Conservation (phyloP, 495 filamentous ascomycete genomes). For the Neurospora sp. region DNA sequence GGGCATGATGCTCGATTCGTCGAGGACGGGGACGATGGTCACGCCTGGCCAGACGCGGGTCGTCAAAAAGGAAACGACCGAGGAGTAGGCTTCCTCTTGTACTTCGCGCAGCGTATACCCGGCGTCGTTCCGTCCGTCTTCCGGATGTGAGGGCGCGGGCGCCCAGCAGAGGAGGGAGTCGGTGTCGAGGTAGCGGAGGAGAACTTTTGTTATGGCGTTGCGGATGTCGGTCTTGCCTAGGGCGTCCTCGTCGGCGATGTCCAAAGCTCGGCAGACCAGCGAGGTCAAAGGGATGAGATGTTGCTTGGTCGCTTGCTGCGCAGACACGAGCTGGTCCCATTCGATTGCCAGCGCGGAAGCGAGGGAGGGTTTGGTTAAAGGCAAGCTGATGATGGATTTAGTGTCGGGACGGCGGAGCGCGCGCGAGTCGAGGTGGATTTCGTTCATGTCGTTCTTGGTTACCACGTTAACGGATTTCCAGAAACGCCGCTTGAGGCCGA, state of each 20-base stretch:
- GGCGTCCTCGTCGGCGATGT: conserved; percentile 59
- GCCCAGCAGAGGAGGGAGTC: conserved; percentile 94
- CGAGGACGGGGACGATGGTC: conserved; percentile 64
- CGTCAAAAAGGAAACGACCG: conserved; percentile 60
- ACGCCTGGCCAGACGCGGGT: conserved; percentile 78
- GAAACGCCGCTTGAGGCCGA: conserved; percentile 54
- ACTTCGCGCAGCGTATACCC: conserved; percentile 53
- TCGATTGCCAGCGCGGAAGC: conserved; percentile 82
- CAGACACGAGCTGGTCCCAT: conserved; percentile 76
- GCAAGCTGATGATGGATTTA: conserved; percentile 58
- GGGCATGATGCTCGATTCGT: conserved; percentile 62
- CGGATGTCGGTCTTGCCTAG: conserved; percentile 28
- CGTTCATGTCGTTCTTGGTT: conserved; percentile 26
- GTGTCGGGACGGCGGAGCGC: conserved; percentile 65
- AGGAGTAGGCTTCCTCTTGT: conserved; percentile 56
- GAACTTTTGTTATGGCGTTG: conserved; percentile 48
- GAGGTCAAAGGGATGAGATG: conserved; percentile 90
- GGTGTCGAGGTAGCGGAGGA: conserved; percentile 82
- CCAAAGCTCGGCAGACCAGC: conserved; percentile 65
- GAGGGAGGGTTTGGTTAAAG: conserved; percentile 64
- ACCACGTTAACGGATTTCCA: conserved; percentile 72
- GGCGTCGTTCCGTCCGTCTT: conserved; percentile 7
- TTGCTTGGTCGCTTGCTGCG: conserved; percentile 63
- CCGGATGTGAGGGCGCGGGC: conserved; percentile 33
- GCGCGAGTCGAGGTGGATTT: conserved; percentile 70